phyloP scores from a whole-genome alignment of 768 basidiomycete genomes.

The Phlebiopsis flavidoalba region DNA sequence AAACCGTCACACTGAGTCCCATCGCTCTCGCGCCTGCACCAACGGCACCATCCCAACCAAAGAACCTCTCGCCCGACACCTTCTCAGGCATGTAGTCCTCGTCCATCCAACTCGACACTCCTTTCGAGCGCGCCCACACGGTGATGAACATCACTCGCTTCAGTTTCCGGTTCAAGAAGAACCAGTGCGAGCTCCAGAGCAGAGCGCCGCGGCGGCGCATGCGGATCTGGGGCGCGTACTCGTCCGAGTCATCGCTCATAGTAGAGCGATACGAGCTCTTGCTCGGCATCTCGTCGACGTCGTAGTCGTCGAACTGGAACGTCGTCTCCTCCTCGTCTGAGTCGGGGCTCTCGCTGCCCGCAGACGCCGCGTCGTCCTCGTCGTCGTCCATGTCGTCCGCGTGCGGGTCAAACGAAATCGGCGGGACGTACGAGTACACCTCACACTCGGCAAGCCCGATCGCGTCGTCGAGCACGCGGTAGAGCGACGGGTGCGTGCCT shows the following conservation, averaged over 20 bases:
- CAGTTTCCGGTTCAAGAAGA: conserved; percentile 90
- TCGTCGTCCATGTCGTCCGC: conserved; percentile 76
- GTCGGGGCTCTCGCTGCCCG: conserved; percentile 59
- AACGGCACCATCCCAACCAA: conserved; percentile 72
- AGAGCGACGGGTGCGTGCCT: conserved; percentile 85
- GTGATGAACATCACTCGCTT: conserved; percentile 92
- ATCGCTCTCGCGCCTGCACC: conserved; percentile 83
- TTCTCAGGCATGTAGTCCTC: conserved; percentile 27
- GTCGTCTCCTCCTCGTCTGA: conserved; percentile 64
- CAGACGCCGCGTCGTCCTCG: conserved; percentile 67
- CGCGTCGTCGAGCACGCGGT: conserved; percentile 83
- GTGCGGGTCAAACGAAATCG: conserved; percentile 92
- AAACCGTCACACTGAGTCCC: conserved; percentile 42
- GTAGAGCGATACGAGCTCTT: conserved; percentile 20
- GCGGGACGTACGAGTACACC: conserved; percentile 91
- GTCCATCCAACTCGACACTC: conserved; percentile 42
- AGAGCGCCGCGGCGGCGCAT: conserved; percentile 68
- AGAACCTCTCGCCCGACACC: conserved; percentile 52
- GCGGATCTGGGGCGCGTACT: conserved; percentile 33
- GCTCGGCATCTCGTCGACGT: conserved; percentile 48
- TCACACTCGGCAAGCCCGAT: conserved; percentile 91
- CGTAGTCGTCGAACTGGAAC: conserved; percentile 80
- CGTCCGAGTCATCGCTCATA: conserved; percentile 19
- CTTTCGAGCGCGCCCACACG: conserved; percentile 80
- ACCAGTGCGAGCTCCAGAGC: conserved; percentile 96